A percentile compares a stretch with the other conserved stretches of the same genome.
Evolutionary conservation across 1,284 basidiomycete genomes (phyloP).

Genomic region (Pseudozyma sp.): DNA sequence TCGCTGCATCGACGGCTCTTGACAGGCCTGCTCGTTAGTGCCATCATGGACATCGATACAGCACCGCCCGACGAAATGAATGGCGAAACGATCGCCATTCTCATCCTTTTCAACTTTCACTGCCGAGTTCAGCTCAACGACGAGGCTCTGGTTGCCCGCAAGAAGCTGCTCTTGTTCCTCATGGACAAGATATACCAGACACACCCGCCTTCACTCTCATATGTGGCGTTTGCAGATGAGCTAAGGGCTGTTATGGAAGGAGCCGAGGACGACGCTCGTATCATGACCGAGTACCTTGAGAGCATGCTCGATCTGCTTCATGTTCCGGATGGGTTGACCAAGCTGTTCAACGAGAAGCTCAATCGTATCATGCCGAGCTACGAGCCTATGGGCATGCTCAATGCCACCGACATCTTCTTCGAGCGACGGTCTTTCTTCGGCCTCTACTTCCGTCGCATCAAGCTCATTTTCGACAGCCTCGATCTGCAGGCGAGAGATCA

Average conservation of each 20-base stretch:
- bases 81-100: constrained; percentile 46
- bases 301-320: constrained; percentile 41
- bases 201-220: constrained; percentile 12
- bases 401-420: constrained; percentile 37
- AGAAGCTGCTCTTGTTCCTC: constrained; percentile 38
- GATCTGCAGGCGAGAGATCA: constrained; percentile 40
- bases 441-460: constrained; percentile 44
- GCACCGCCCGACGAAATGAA: constrained; percentile 43
- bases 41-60: constrained; percentile 17
- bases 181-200: constrained; percentile 51
- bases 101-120: constrained; percentile 51
- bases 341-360: constrained; percentile 48
- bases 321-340: constrained; percentile 44
- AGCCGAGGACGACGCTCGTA: constrained; percentile 26
- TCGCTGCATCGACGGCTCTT: too few relatives aligned
- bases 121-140: constrained; percentile 43
- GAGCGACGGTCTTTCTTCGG: constrained; percentile 52
- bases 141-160: constrained; percentile 30
- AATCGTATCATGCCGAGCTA: constrained; percentile 44
- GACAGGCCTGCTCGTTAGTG: neutral
- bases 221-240: constrained; percentile 23
- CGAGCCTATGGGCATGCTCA: constrained; percentile 39
- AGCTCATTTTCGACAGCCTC: constrained; percentile 47
- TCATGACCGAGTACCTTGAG: constrained; percentile 39
- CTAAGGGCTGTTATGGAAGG: constrained; percentile 17